Conservation (phyloP, 345 rosid species). For the Populus simonii region DNA sequence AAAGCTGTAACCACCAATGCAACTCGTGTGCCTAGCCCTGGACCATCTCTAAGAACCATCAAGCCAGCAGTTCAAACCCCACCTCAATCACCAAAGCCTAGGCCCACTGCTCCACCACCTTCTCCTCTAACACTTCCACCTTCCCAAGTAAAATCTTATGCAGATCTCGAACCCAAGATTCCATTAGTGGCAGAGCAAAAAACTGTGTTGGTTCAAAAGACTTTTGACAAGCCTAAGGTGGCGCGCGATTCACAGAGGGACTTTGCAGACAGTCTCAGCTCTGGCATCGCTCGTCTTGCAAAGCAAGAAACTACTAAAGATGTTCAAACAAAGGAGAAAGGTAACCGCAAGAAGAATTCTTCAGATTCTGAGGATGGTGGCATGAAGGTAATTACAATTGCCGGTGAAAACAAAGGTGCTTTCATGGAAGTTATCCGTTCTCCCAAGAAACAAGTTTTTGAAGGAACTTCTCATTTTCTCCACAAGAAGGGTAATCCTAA, state of each 20-base stretch:
- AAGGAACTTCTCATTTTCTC: constrained; percentile 22
- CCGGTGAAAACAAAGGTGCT: constrained; percentile 94
- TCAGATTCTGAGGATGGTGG: constrained; percentile 45
- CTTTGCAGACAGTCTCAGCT: constrained; percentile 12
- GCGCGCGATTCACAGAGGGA: constrained; percentile 14
- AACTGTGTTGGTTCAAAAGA: constrained; percentile 53
- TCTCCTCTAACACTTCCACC: constrained; percentile 80
- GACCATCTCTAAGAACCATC: constrained; percentile 18
- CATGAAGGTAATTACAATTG: constrained; percentile 63
- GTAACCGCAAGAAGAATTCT: constrained; percentile 28
- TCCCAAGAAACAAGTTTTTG: constrained; percentile 31
- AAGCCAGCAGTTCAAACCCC: constrained; percentile 32
- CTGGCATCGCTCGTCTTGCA: constrained; percentile 14
- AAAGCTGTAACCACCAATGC: background rate
- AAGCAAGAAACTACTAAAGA: constrained; percentile 19
- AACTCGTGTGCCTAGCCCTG: constrained; percentile 14
- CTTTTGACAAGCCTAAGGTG: constrained; percentile 35
- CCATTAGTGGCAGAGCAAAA: constrained; percentile 60
- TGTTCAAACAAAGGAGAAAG: constrained; percentile 21
- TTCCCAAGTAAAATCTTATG: constrained; percentile 42
- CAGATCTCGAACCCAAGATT: constrained; percentile 35
- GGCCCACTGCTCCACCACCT: constrained; percentile 49
- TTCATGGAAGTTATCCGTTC: constrained; percentile 64
- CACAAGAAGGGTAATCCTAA: constrained; percentile 25
- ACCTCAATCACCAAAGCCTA: constrained; percentile 39